Evolutionary conservation across 73 alveolate genomes (phyloP).

Genomic region (Stentor coeruleus): DNA sequence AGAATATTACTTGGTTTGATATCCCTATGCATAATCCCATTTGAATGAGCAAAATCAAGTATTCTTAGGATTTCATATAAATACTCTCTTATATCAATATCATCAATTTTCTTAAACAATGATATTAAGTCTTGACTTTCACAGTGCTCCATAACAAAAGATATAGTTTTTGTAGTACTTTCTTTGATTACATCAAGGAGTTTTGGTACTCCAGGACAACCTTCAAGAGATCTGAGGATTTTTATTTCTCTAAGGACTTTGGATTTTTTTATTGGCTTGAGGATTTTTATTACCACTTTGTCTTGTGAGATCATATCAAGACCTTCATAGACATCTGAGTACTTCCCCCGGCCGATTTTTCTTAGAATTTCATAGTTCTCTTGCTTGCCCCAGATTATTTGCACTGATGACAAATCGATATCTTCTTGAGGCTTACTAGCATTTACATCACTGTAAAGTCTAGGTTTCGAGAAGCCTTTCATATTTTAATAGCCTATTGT

Average conservation of each 20-base stretch:
- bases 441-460: not conserved
- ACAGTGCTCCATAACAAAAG: constrained; percentile 77
- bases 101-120: constrained; percentile 79
- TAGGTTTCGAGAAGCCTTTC: no score
- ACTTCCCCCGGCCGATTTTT: constrained; percentile 95
- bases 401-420: not conserved
- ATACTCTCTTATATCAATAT: constrained; percentile 86
- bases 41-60: constrained; percentile 92
- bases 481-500: no score
- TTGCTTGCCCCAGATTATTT: constrained; percentile 75
- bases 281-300: constrained; percentile 81
- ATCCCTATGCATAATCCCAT: constrained; percentile 96
- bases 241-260: constrained; percentile 91
- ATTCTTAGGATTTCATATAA: constrained; percentile 87
- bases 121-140: constrained; percentile 85
- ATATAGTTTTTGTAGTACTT: constrained; percentile 87
- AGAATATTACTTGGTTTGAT: constrained; percentile 95
- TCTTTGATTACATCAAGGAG: constrained; percentile 94
- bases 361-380: constrained; percentile 88
- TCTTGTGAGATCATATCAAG: constrained; percentile 68
- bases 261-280: constrained; percentile 93
- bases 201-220: constrained; percentile 87
- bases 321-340: constrained; percentile 98
- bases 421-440: not conserved
- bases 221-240: constrained; percentile 86